Evolutionary conservation across 2,329 filamentous ascomycete genomes (phyloP).

Genomic region (Neofusicoccum cordaticola): DNA sequence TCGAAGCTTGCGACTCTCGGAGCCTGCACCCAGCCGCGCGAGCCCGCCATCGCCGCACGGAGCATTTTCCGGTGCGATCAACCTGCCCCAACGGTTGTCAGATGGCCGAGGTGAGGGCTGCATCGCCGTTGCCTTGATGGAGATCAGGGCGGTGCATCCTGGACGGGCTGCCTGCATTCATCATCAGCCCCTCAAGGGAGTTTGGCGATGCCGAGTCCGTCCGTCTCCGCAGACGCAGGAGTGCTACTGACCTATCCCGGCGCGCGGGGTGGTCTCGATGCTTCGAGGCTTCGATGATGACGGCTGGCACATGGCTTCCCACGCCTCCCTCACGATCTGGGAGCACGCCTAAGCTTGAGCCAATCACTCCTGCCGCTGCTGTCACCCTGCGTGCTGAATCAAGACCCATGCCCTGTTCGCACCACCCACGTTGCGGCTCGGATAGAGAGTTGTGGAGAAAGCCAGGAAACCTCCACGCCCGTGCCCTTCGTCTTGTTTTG

Average conservation of each 20-base stretch:
- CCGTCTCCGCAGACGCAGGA: not conserved
- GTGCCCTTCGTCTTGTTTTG: not conserved
- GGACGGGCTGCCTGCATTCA: not conserved
- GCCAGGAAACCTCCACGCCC: not conserved
- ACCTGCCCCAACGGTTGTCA: not conserved
- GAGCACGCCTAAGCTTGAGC: not conserved
- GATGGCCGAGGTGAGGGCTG: not conserved
- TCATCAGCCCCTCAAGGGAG: not conserved
- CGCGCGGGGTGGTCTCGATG: conserved; percentile 12
- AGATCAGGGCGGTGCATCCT: not conserved
- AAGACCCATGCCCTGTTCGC: not conserved
- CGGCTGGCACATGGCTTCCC: not conserved
- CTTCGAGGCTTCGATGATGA: not conserved
- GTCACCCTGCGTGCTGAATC: not conserved
- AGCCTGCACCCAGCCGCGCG: not conserved
- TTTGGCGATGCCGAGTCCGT: not conserved
- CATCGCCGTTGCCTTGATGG: not conserved
- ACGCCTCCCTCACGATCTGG: not conserved
- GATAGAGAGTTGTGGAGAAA: not conserved
- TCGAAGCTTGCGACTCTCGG: not conserved
- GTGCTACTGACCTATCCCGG: not conserved
- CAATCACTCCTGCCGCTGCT: not conserved
- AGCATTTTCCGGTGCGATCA: not conserved
- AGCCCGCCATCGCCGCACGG: not conserved
- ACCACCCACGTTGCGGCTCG: not conserved